Conservation (phyloP, 441 rosid species). For the Manihot esculenta region DNA sequence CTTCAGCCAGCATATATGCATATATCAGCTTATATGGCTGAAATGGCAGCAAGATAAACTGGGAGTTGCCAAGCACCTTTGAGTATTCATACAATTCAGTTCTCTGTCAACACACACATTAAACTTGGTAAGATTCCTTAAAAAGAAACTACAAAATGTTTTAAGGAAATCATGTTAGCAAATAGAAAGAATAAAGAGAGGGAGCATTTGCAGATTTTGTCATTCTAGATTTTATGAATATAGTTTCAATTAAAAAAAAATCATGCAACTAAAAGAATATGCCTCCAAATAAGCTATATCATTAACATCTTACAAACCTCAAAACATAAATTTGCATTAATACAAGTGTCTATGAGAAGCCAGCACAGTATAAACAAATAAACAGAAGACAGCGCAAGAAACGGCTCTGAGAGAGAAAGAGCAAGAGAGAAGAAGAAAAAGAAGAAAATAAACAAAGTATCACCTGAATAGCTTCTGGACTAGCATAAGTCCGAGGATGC, state of each 20-base stretch:
- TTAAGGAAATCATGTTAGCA: not conserved
- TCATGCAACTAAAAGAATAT: not conserved
- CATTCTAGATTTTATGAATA: not conserved
- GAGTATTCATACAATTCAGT: constrained; percentile 81
- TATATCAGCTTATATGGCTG: constrained; percentile 79
- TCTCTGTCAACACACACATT: constrained; percentile 54
- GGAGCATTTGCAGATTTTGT: not conserved
- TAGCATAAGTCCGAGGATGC: constrained; percentile 82
- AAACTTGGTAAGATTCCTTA: constrained; percentile 14
- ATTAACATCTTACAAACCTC: not conserved
- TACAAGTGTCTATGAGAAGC: not conserved
- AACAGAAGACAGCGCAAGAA: not conserved
- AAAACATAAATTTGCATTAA: not conserved
- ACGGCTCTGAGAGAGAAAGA: not conserved
- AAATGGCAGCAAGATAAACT: constrained; percentile 64
- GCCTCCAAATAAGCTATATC: not conserved
- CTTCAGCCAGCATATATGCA: constrained; percentile 84
- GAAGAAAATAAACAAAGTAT: constrained; percentile 12
- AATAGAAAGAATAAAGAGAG: not conserved
- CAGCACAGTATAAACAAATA: constrained; percentile 5
- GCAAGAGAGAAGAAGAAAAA: no score
- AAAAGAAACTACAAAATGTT: not conserved
- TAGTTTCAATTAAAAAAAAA: not conserved
- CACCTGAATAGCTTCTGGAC: constrained; percentile 98
- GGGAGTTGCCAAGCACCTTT: constrained; percentile 79